Conservation (phyloP, 2,329 filamentous ascomycete genomes). For the Claviceps lovelessii region DNA sequence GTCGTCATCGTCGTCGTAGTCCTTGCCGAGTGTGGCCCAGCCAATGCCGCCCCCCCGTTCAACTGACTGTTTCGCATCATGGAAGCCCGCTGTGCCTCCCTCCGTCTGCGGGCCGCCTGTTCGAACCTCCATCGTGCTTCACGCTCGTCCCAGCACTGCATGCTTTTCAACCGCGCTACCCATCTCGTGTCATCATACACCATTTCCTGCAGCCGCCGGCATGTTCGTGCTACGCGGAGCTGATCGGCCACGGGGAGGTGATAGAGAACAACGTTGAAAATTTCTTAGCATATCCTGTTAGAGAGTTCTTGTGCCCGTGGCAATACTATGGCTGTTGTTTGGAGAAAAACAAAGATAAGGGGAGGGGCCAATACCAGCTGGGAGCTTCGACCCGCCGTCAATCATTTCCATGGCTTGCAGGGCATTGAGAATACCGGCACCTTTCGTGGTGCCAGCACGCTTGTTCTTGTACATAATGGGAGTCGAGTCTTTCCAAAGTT, state of each 20-base stretch:
- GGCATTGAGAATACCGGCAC: conserved; percentile 53
- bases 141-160: conserved; percentile 83
- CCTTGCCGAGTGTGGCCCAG: conserved; percentile 5
- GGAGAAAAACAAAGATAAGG: neutral
- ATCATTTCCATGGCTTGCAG: conserved; percentile 71
- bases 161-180: conserved; percentile 71
- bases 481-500: neutral
- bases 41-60: conserved; percentile 8
- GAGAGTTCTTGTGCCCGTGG: neutral
- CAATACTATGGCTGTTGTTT: neutral
- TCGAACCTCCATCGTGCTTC: conserved; percentile 75
- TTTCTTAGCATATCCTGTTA: conserved; percentile 41
- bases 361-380: conserved; percentile 47
- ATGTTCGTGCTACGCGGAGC: conserved; percentile 70
- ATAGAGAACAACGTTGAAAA: conserved; percentile 76
- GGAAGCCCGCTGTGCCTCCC: conserved; percentile 29
- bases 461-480: conserved; percentile 29
- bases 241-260: conserved; percentile 77
- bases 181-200: conserved; percentile 96
- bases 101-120: conserved; percentile 46
- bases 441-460: conserved; percentile 24
- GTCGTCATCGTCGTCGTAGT: conserved; percentile 12
- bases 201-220: conserved; percentile 86
- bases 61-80: conserved; percentile 8
- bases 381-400: conserved; percentile 61